These are phyloP conservation scores for Hymenoscyphus fraxineus DNA, from an alignment of 2,329 filamentous ascomycete genomes.

Conservation along the genomic window DNA sequence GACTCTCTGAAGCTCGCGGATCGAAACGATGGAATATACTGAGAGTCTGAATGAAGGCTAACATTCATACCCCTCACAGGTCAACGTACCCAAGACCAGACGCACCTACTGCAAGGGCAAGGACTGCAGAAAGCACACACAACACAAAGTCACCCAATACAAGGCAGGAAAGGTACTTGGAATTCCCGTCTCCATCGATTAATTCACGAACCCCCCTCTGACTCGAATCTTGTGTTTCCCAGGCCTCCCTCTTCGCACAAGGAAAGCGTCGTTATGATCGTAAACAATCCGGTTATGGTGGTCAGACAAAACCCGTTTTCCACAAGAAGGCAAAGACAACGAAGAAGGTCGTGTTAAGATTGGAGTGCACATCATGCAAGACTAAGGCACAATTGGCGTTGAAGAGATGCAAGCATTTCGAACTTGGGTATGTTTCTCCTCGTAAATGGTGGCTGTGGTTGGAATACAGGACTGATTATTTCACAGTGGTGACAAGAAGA, in stretches of 20 bases:
- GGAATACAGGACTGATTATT: slow-evolving; percentile 39
- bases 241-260: slow-evolving; percentile 90
- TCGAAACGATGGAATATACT: slow-evolving; percentile 7
- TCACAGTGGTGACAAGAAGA: slow-evolving; percentile 99
- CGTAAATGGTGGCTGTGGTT: neutral
- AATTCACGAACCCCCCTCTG: slow-evolving; percentile 15
- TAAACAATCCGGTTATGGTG: slow-evolving; percentile 99
- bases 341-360: slow-evolving; percentile 98
- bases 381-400: slow-evolving; percentile 95
- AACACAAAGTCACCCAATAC: slow-evolving; percentile 94
- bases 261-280: slow-evolving; percentile 99
- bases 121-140: slow-evolving; percentile 87
- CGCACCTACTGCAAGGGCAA: slow-evolving; percentile 98
- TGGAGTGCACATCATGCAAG: slow-evolving; percentile 98
- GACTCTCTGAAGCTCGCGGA: neutral
- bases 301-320: slow-evolving; percentile 99
- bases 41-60: slow-evolving; percentile 20
- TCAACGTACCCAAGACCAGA: slow-evolving; percentile 98
- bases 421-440: slow-evolving; percentile 76
- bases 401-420: slow-evolving; percentile 99
- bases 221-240: slow-evolving; percentile 25
- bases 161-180: slow-evolving; percentile 80
- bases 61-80: slow-evolving; percentile 42
- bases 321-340: slow-evolving; percentile 99
- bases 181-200: slow-evolving; percentile 4